Evolutionary conservation across 2,329 filamentous ascomycete species (phyloP), one percentile per base, ranked within the genome.

Genomic region (Botryotinia convoluta): DNA sequence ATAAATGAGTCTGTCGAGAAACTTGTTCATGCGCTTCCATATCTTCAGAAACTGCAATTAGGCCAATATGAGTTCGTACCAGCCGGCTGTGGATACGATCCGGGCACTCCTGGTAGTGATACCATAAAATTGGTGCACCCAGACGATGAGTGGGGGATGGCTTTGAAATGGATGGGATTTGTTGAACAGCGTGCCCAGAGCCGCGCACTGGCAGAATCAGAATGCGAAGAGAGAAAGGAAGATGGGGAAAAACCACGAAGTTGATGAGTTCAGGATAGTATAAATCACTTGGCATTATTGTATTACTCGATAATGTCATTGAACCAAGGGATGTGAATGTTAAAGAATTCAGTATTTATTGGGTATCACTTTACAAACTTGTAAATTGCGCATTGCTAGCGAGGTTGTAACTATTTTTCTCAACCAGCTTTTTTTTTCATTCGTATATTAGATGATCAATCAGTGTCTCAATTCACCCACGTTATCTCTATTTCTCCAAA

Each of bases 231-330:
- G 14, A 57, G 7, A 57, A 57, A 29, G 14, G 14, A 29, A 14
- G 4, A 57, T 32, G 3, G 7, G 6, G 14, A 1, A 57, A 29
- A 57, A 8, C 1, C 51, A 57, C 3, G 6, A 29, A 29, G 14
- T 29, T 29, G n/a, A 54, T 29, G n/a, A 29, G 6, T 16, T 29
- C 51, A 6, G 3, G 51, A 8, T 54, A 29, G n/a, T 8, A 29
- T 54, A 29, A 54, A 29, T 54, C 3, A 6, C 1, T 3, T 29
- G 3, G 0, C 26, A 18, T 1, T 16, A 16, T n/a, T 8, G 14
- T 2, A n/a, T 2, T n/a, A n/a, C 12, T 54, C 0, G 4, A n/a
- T 3, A 14, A 54, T 6, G 4, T 10, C 45, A 26, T 4, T 10
- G 10, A 48, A 48, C 12, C 0, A 48, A 12, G 1, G 8, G n/a